Conservation (phyloP, 805 yeast species). For the Scheffersomyces spartinae region DNA sequence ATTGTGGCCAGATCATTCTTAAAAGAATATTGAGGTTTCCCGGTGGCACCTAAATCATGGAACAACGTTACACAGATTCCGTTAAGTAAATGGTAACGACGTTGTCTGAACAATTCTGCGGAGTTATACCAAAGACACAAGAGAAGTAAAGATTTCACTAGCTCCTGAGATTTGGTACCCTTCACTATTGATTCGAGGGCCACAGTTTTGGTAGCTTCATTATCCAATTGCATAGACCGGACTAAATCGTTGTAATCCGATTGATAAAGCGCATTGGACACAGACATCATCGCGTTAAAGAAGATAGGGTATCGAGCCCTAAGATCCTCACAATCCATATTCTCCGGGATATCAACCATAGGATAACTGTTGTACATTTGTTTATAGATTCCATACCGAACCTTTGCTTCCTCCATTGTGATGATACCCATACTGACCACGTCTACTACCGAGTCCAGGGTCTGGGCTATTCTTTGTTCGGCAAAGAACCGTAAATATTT, state of each 20-base stretch:
- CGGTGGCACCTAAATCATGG: slow-evolving; percentile 66
- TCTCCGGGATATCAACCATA: slow-evolving; percentile 40
- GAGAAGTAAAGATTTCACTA: slow-evolving; percentile 49
- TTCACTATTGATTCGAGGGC: slow-evolving; percentile 50
- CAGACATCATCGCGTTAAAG: slow-evolving; percentile 54
- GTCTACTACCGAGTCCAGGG: no score
- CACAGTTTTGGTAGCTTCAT: slow-evolving; percentile 38
- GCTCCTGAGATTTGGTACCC: slow-evolving; percentile 62
- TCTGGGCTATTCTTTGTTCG: no score
- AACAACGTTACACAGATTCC: slow-evolving; percentile 55
- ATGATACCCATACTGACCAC: slow-evolving; percentile 48
- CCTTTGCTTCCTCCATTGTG: slow-evolving; percentile 45
- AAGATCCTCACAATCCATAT: slow-evolving; percentile 34
- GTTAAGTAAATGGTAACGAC: slow-evolving; percentile 64
- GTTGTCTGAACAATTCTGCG: slow-evolving; percentile 70
- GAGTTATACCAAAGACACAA: slow-evolving; percentile 73
- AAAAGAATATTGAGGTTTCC: slow-evolving; percentile 31
- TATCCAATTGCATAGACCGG: slow-evolving; percentile 43
- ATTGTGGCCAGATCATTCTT: slow-evolving; percentile 28
- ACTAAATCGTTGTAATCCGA: slow-evolving; percentile 26
- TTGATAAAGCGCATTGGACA: slow-evolving; percentile 36
- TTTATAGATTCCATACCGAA: slow-evolving; percentile 40
- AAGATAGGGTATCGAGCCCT: slow-evolving; percentile 45
- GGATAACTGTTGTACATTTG: slow-evolving; percentile 41
- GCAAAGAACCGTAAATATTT: no score